Percentiles rank a stretch among this genome's conserved stretches.
Evolutionary conservation across 169 alveolate genomes (phyloP).

Genomic region (Eimeria maxima): DNA sequence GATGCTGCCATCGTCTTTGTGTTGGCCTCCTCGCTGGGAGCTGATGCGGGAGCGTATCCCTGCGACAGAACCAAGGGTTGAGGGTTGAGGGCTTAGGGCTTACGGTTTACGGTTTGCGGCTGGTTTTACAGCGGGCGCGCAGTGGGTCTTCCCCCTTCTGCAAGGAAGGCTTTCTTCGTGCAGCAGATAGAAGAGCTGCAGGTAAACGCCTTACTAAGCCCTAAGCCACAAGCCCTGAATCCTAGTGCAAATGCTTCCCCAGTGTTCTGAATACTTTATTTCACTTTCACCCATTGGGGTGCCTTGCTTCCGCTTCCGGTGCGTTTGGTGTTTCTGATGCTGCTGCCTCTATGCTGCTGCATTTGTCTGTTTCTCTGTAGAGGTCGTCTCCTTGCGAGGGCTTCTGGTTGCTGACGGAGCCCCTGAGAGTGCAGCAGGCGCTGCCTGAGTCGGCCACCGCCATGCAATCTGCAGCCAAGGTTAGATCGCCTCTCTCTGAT

Average conservation of each 20-base stretch:
- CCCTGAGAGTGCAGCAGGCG: background rate
- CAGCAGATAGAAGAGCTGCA: slow-evolving; percentile 25
- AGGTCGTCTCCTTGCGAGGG: background rate
- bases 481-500: background rate
- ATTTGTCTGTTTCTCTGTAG: background rate
- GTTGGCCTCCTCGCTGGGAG: background rate
- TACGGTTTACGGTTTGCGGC: background rate
- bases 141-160: slow-evolving; percentile 12
- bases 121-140: slow-evolving; percentile 18
- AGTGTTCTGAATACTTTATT: background rate
- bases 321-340: background rate
- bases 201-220: background rate
- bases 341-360: slow-evolving; percentile 16
- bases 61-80: background rate
- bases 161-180: slow-evolving; percentile 29
- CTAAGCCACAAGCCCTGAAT: background rate
- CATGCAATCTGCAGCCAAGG: slow-evolving; percentile 48
- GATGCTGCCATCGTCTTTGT: no score
- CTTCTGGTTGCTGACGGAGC: slow-evolving; percentile 38
- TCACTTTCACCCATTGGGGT: background rate
- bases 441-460: slow-evolving; percentile 10
- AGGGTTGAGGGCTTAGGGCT: background rate
- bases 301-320: background rate
- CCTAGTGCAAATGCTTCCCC: background rate
- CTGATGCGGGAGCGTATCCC: background rate